phyloP scores from a whole-genome alignment of 2,329 filamentous ascomycete genomes.

The Penicillium frequentans region DNA sequence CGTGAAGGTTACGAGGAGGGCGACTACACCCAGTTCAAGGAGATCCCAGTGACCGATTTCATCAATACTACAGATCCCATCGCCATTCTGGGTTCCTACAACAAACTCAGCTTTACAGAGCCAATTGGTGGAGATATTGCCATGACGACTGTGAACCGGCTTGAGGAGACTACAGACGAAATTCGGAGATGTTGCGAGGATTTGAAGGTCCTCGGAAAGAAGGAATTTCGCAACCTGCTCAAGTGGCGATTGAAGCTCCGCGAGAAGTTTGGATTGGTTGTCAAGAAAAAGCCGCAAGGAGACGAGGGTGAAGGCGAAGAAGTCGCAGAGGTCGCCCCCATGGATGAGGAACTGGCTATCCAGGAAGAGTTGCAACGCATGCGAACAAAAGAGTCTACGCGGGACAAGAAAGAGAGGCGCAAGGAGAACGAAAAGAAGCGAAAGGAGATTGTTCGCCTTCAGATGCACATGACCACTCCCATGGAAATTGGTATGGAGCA shows the following conservation, averaged over 20 bases:
- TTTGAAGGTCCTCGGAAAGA: constrained; percentile 85
- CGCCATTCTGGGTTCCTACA: constrained; percentile 81
- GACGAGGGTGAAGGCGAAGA: constrained; percentile 61
- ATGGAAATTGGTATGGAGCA: constrained; percentile 96
- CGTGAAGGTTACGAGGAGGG: constrained; percentile 97
- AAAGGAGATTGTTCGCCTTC: constrained; percentile 92
- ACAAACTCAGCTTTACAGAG: constrained; percentile 80
- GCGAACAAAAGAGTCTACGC: constrained; percentile 73
- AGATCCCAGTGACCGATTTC: constrained; percentile 84
- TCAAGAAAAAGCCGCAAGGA: constrained; percentile 64
- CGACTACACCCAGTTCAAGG: constrained; percentile 89
- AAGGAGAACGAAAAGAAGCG: constrained; percentile 92
- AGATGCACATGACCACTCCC: constrained; percentile 93
- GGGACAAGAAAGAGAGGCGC: constrained; percentile 79
- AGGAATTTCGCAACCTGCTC: constrained; percentile 88
- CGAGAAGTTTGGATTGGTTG: constrained; percentile 83
- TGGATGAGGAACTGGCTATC: constrained; percentile 92
- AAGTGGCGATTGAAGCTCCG: constrained; percentile 87
- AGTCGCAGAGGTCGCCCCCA: constrained; percentile 77
- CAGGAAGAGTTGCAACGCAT: constrained; percentile 83
- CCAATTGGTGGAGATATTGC: constrained; percentile 80
- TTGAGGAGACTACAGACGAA: constrained; percentile 83
- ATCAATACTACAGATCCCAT: constrained; percentile 93
- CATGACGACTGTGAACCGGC: constrained; percentile 77
- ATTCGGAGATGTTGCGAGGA: constrained; percentile 77